A percentile compares a stretch with the other conserved stretches of the same genome.
Conservation (phyloP, 2,329 filamentous ascomycete species). For the Pseudohalonectria lignicola region DNA sequence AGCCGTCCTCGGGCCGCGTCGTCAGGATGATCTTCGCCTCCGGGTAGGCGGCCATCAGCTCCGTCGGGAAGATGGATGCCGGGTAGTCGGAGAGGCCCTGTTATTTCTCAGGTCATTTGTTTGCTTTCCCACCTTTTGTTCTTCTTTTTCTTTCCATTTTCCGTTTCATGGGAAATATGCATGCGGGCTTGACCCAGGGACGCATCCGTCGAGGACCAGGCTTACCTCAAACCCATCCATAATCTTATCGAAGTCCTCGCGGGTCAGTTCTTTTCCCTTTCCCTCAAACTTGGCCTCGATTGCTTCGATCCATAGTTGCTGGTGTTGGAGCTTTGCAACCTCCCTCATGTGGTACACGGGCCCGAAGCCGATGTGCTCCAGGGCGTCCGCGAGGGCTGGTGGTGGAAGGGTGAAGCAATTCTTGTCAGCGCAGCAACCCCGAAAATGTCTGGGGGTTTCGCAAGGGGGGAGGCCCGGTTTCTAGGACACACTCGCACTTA, state of each 20-base stretch:
- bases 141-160: too few relatives aligned
- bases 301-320: constrained; percentile 60
- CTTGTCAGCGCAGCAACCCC: too few relatives aligned
- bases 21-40: constrained; percentile 32
- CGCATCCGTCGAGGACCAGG: too few relatives aligned
- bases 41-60: constrained; percentile 18
- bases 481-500: too few relatives aligned
- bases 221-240: constrained; percentile 5
- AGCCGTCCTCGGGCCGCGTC: constrained; percentile 23
- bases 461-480: too few relatives aligned
- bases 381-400: constrained; percentile 50
- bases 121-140: too few relatives aligned
- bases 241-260: constrained; percentile 44
- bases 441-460: too few relatives aligned
- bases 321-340: constrained; percentile 57
- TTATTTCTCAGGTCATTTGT: too few relatives aligned
- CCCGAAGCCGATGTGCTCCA: constrained; percentile 54
- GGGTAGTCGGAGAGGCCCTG: constrained; percentile 10
- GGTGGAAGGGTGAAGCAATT: too few relatives aligned
- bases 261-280: constrained; percentile 46
- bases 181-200: not conserved
- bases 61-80: constrained; percentile 3
- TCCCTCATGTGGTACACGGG: constrained; percentile 69
- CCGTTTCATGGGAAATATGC: not conserved
- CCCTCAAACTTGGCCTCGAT: constrained; percentile 42